Percentiles rank a stretch among this genome's conserved stretches.
phyloP scores from a whole-genome alignment of 2,329 filamentous ascomycete genomes.

The Paraconiothyrium sp. region DNA sequence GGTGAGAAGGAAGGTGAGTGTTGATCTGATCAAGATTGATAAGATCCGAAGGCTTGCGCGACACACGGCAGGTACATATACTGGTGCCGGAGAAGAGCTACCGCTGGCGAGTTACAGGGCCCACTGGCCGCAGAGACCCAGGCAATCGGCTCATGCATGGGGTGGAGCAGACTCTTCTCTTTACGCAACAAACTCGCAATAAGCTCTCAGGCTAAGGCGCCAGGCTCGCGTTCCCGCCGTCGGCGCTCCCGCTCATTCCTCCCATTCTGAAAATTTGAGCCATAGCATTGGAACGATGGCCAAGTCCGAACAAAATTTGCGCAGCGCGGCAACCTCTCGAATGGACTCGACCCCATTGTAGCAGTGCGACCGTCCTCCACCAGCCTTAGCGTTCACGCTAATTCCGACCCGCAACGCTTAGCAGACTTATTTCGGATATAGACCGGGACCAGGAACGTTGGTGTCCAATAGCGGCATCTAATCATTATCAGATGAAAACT shows the following conservation, averaged over 20 bases:
- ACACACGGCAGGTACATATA: conserved; percentile 26
- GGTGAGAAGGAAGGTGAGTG: conserved; percentile 13
- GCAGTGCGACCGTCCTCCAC: conserved; percentile 3
- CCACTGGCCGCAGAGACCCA: neutral
- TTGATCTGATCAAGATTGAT: conserved; percentile 33
- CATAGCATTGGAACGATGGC: conserved; percentile 1
- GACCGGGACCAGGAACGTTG: conserved; percentile 2
- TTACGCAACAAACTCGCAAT: conserved; percentile 1
- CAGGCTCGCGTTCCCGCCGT: conserved; percentile 2
- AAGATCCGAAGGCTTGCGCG: conserved; percentile 31
- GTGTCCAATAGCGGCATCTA: conserved; percentile 11
- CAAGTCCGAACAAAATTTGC: conserved; percentile 11
- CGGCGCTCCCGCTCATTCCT: conserved; percentile 9
- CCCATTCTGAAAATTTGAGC: neutral
- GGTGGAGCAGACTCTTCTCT: neutral
- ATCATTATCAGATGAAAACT: conserved; percentile 23
- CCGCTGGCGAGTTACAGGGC: conserved; percentile 4
- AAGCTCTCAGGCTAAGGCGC: neutral
- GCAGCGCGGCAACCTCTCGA: neutral
- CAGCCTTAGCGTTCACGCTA: neutral
- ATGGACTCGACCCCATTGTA: neutral
- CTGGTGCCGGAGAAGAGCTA: conserved; percentile 3
- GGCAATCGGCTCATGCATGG: conserved; percentile 2
- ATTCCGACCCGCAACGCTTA: conserved; percentile 2
- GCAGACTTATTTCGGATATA: conserved; percentile 12